A percentile compares a stretch with the other conserved stretches of the same genome.
Evolutionary conservation across 2,329 filamentous ascomycete genomes (phyloP).

Genomic region (Hypoxylon sp.): DNA sequence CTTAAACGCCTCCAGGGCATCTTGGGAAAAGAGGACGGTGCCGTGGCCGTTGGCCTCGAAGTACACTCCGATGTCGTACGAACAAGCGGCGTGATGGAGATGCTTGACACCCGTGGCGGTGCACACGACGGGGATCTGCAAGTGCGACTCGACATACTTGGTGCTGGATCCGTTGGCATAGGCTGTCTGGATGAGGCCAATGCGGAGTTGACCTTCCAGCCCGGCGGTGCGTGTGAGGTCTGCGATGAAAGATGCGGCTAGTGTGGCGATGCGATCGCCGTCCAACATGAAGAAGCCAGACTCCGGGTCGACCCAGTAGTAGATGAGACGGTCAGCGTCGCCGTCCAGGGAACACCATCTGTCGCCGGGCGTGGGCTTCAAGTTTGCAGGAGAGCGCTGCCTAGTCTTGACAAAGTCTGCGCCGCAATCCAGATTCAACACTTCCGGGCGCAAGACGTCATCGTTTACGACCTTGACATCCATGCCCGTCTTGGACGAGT

Average conservation of each 20-base stretch:
- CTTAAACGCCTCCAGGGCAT: conserved; percentile 80
- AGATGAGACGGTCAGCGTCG: conserved; percentile 93
- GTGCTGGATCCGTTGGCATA: conserved; percentile 98
- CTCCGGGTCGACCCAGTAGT: conserved; percentile 88
- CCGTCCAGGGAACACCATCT: conserved; percentile 93
- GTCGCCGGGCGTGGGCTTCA: conserved; percentile 76
- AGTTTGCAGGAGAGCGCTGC: conserved; percentile 85
- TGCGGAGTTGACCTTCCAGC: conserved; percentile 80
- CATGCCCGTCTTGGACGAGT: conserved; percentile 72
- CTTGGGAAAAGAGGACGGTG: conserved; percentile 90
- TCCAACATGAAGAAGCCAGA: conserved; percentile 91
- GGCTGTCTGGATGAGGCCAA: conserved; percentile 95
- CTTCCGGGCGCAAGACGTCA: conserved; percentile 87
- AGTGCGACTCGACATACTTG: conserved; percentile 85
- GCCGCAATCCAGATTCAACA: conserved; percentile 91
- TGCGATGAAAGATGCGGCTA: conserved; percentile 91
- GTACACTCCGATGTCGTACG: conserved; percentile 96
- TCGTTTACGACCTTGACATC: conserved; percentile 92
- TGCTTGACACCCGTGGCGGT: conserved; percentile 97
- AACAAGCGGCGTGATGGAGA: conserved; percentile 93
- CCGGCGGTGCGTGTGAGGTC: conserved; percentile 84
- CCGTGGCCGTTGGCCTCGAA: conserved; percentile 99
- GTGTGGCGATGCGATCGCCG: conserved; percentile 93
- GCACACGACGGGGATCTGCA: conserved; percentile 89
- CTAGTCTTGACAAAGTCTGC: conserved; percentile 98